phyloP scores from a whole-genome alignment of 176 grass and related monocot genomes.

The Triticum aestivum region DNA sequence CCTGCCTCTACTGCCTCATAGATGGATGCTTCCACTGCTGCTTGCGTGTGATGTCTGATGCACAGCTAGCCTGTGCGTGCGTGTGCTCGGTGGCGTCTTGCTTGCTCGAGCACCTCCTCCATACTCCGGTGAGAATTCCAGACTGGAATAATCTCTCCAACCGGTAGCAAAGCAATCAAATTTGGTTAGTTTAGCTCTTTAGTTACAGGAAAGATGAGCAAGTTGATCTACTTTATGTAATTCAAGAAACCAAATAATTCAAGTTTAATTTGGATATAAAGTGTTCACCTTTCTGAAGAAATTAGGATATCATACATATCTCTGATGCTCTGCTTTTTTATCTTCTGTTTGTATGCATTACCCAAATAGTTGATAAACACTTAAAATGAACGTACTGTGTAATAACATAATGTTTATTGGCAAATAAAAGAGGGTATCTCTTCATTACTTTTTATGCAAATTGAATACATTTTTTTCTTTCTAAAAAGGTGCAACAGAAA shows the following conservation, averaged over 20 bases:
- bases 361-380: neutral
- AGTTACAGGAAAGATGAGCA: too few relatives aligned
- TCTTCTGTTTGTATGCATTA: neutral
- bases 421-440: neutral
- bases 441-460: neutral
- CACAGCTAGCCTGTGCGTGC: neutral
- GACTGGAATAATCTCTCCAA: neutral
- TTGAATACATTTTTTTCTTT: neutral
- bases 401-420: neutral
- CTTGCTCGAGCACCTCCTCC: neutral
- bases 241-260: too few relatives aligned
- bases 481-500: neutral
- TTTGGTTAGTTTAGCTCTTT: too few relatives aligned
- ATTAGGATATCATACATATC: neutral
- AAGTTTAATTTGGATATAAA: too few relatives aligned
- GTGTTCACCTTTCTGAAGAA: neutral
- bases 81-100: neutral
- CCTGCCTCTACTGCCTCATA: neutral
- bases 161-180: neutral
- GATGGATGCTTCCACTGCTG: neutral
- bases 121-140: neutral
- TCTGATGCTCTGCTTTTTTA: neutral
- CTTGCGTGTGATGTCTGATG: neutral
- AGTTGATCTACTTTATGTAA: too few relatives aligned
- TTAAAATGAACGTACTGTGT: neutral